These are phyloP conservation scores for Daldinia sp. DNA, from an alignment of 2,329 filamentous ascomycete species.

Conservation along the genomic window DNA sequence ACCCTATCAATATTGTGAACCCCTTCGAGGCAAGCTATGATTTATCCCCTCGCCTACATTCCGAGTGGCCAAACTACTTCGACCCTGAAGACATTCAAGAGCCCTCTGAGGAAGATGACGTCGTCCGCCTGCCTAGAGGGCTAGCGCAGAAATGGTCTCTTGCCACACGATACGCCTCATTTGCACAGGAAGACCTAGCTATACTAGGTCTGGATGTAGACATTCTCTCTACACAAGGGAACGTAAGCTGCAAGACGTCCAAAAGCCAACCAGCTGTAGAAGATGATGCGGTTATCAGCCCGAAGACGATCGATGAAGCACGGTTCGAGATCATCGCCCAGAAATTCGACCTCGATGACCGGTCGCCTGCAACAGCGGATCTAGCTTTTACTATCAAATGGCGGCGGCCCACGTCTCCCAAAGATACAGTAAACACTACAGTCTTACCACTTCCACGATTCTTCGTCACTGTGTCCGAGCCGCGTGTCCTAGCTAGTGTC, in stretches of 20 bases:
- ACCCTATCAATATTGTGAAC: slow-evolving; percentile 76
- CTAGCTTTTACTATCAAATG: slow-evolving; percentile 79
- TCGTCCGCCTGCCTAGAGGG: slow-evolving; percentile 57
- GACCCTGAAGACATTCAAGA: slow-evolving; percentile 61
- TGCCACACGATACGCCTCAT: slow-evolving; percentile 76
- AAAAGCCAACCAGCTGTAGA: slow-evolving; percentile 51
- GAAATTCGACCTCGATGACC: slow-evolving; percentile 83
- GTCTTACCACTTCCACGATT: slow-evolving; percentile 81
- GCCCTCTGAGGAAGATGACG: slow-evolving; percentile 46
- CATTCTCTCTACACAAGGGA: slow-evolving; percentile 67
- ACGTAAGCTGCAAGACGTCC: slow-evolving; percentile 64
- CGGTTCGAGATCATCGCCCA: slow-evolving; percentile 78
- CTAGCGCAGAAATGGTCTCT: slow-evolving; percentile 85
- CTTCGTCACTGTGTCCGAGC: slow-evolving; percentile 82
- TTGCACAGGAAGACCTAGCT: slow-evolving; percentile 74
- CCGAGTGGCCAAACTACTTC: slow-evolving; percentile 90
- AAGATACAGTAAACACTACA: slow-evolving; percentile 63
- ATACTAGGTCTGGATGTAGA: slow-evolving; percentile 70
- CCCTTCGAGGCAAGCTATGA: slow-evolving; percentile 95
- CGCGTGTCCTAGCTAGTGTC: slow-evolving; percentile 76
- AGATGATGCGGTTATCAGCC: slow-evolving; percentile 61
- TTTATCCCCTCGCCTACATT: slow-evolving; percentile 79
- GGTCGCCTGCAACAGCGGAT: slow-evolving; percentile 76
- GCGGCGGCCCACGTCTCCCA: slow-evolving; percentile 60
- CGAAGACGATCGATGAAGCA: slow-evolving; percentile 75